Evolutionary conservation across 768 basidiomycete species (phyloP).

Genomic region (Lactarius indigo): DNA sequence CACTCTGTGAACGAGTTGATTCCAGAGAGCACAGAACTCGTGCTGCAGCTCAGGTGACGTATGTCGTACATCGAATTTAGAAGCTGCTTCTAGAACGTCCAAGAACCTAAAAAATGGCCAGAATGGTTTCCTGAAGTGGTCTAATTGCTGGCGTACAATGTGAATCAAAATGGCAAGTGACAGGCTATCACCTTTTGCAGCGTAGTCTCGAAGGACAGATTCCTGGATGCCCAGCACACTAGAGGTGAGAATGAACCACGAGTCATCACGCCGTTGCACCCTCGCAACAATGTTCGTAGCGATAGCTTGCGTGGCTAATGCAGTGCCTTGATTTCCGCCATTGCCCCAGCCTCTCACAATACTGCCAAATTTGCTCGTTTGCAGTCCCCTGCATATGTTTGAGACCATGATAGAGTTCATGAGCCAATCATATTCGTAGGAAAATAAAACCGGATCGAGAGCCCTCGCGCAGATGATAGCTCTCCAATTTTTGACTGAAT

Average conservation of each 20-base stretch:
- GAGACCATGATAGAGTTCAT: too few species aligned
- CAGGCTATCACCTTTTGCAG: too few species aligned
- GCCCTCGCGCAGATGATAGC: too few species aligned
- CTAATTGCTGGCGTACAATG: neutral
- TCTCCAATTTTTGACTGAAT: too few species aligned
- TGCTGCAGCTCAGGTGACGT: neutral
- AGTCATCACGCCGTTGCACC: neutral
- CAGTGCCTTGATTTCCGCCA: neutral
- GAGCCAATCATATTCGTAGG: too few species aligned
- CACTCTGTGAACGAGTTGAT: neutral
- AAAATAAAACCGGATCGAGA: too few species aligned
- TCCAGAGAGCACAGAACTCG: neutral
- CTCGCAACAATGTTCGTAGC: neutral
- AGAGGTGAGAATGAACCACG: neutral
- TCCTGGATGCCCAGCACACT: too few species aligned
- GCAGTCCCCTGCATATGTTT: too few species aligned
- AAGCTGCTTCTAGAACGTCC: neutral
- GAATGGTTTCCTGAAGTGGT: neutral
- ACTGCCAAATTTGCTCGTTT: too few species aligned
- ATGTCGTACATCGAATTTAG: neutral
- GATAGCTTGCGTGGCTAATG: neutral
- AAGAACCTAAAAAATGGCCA: neutral
- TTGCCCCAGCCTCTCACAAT: too few species aligned
- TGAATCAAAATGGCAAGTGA: too few species aligned
- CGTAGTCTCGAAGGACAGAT: too few species aligned